Evolutionary conservation across 768 basidiomycete species (phyloP), one percentile per base, ranked within the genome.

Genomic region (Lactifluus rugatus): DNA sequence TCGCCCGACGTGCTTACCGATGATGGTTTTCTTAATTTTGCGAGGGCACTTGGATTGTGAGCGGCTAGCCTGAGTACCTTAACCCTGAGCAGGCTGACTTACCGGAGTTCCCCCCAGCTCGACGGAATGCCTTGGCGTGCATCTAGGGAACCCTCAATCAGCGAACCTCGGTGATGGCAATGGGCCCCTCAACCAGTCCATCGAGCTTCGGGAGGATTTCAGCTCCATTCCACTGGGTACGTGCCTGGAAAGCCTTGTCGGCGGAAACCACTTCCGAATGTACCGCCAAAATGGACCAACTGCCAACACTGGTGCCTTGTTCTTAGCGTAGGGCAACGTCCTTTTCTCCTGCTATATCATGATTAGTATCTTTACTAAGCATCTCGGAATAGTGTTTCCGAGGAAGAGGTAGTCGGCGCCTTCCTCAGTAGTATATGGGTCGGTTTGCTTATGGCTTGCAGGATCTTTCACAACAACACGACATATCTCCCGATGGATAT

Each of bases 1-100:
- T 83, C 82, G 8, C 70, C 79, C 0, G 71, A 21, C 0, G 80
- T 86, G 16, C 75, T 85, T 52, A 82, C 78, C 0, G 75, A 81
- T 54, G 62, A 69, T 26, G 84, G 84, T 0, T 66, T 85, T 49
- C 44, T 81, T 46, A 84, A 83, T 63, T 86, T 75, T 65, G 84
- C 82, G 0, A 74, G 69, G 34, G 78, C 83, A 4, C 78, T 85
- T 53, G 83, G 82, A 16, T 85, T 84, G 84, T 85, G 63, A 61
- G 78, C 70, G 14, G 13, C 45, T 23, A 17, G 5, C 9, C 28
- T 31, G 5, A 5, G 13, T 21, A 23, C 19, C 23, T 42, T 25
- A 21, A n/a, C n/a, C n/a, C 41, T 32, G 5, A 11, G 21, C 26
- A 28, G 17, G 34, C 25, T 25, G n/a, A 44, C 11, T 31, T 52